A percentile compares a stretch with the other conserved stretches of the same genome.
Conservation (phyloP, 1,284 basidiomycete genomes). For the Apiotrichum laibachii region DNA sequence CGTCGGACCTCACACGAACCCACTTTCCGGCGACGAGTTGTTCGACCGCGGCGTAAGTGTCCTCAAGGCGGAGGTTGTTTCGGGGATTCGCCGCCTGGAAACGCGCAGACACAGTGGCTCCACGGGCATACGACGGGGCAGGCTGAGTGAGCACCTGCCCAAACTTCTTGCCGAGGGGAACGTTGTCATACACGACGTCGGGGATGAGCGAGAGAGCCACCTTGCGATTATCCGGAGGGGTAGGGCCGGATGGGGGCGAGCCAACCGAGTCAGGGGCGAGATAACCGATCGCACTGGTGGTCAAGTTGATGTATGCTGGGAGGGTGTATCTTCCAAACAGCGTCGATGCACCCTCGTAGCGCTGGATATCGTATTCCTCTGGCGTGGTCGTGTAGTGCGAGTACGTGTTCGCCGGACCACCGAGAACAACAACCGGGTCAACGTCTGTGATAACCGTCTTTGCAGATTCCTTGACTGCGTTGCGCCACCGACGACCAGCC, state of each 20-base stretch:
- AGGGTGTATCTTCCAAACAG: conserved; percentile 16
- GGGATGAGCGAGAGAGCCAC: conserved; percentile 1
- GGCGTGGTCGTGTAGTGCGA: conserved; percentile 14
- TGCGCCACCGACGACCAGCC: conserved; percentile 15
- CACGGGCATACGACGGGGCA: background rate
- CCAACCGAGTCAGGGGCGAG: conserved; percentile 2
- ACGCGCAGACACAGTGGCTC: background rate
- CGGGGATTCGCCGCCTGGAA: conserved; percentile 21
- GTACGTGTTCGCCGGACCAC: conserved; percentile 18
- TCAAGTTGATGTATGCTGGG: conserved; percentile 19
- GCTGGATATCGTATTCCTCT: conserved; percentile 20
- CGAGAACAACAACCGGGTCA: conserved; percentile 17
- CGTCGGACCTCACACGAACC: conserved; percentile 11
- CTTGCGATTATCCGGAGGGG: conserved; percentile 11
- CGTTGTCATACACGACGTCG: conserved; percentile 14
- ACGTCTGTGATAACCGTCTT: background rate
- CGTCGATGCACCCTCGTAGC: conserved; percentile 22
- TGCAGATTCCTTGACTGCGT: conserved; percentile 4
- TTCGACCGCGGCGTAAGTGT: conserved; percentile 17
- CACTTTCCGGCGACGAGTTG: conserved; percentile 7
- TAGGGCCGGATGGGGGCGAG: background rate
- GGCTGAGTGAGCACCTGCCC: conserved; percentile 13
- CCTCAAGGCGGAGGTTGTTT: conserved; percentile 21
- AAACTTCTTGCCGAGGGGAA: conserved; percentile 8
- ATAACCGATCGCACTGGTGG: conserved; percentile 5